These are phyloP conservation scores for Cercospora citrullina DNA, from an alignment of 2,329 filamentous ascomycete species.

Conservation along the genomic window DNA sequence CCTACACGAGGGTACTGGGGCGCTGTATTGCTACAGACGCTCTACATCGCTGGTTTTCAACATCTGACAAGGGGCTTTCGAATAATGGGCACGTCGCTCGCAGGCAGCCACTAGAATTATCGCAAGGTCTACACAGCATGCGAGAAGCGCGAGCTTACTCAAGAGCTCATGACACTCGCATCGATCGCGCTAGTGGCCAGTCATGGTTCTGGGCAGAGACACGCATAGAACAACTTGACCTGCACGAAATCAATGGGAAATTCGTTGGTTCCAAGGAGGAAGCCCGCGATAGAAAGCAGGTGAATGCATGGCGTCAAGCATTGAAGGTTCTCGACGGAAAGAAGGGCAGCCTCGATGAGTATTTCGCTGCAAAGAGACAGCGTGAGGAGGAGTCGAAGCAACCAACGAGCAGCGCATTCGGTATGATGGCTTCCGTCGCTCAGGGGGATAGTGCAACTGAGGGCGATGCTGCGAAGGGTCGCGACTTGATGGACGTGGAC, in stretches of 20 bases:
- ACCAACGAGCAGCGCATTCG: slow-evolving; percentile 13
- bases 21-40: slow-evolving; percentile 56
- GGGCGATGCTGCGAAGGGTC: slow-evolving; percentile 14
- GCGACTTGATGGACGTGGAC: slow-evolving; percentile 10
- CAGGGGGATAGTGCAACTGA: slow-evolving; percentile 18
- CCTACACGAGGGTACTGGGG: slow-evolving; percentile 55
- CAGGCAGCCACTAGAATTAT: slow-evolving; percentile 17
- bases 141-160: slow-evolving; percentile 52
- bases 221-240: slow-evolving; percentile 56
- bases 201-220: slow-evolving; percentile 60
- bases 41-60: slow-evolving; percentile 46
- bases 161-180: slow-evolving; percentile 49
- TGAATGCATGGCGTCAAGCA: slow-evolving; percentile 32
- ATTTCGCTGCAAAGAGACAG: slow-evolving; percentile 29
- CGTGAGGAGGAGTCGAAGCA: slow-evolving; percentile 21
- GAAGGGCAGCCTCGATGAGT: slow-evolving; percentile 29
- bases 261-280: slow-evolving; percentile 28
- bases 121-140: slow-evolving; percentile 49
- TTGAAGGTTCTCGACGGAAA: slow-evolving; percentile 35
- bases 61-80: background rate
- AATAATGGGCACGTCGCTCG: slow-evolving; percentile 2
- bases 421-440: slow-evolving; percentile 21
- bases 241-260: slow-evolving; percentile 39
- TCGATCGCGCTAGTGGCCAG: slow-evolving; percentile 41
- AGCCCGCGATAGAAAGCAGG: slow-evolving; percentile 22